These are phyloP conservation scores for Calocybe gambosa DNA, from an alignment of 1,284 basidiomycete genomes.

Conservation along the genomic window DNA sequence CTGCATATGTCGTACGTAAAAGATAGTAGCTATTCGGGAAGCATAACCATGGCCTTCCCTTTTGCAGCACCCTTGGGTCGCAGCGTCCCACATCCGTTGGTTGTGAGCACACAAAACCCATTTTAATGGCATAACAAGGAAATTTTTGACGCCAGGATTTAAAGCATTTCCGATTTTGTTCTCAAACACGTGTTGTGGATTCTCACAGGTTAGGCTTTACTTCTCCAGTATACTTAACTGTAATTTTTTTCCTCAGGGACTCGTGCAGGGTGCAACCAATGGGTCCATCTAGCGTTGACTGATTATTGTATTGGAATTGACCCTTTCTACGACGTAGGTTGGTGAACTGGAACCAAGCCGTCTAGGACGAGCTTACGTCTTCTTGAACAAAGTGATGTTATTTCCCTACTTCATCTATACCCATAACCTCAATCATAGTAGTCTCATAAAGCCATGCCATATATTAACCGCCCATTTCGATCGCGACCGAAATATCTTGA, in stretches of 20 bases:
- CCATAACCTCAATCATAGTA: conserved; percentile 14
- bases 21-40: background rate
- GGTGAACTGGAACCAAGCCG: conserved; percentile 55
- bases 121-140: background rate
- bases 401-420: background rate
- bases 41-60: background rate
- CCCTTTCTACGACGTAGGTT: conserved; percentile 25
- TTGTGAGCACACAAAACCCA: conserved; percentile 31
- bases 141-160: background rate
- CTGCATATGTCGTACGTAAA: conserved; percentile 43
- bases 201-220: conserved; percentile 39
- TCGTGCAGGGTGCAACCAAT: conserved; percentile 62
- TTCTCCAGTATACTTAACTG: background rate
- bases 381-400: conserved; percentile 38
- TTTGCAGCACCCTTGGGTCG: conserved; percentile 51
- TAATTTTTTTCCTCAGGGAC: conserved; percentile 25
- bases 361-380: conserved; percentile 52
- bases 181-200: conserved; percentile 59
- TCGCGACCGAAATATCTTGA: conserved; percentile 38
- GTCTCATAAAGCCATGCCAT: conserved; percentile 54
- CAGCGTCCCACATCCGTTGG: conserved; percentile 52
- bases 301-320: background rate
- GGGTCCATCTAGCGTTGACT: conserved; percentile 30
- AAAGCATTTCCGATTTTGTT: conserved; percentile 53
- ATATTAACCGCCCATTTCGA: conserved; percentile 54